Evolutionary conservation across 2,329 filamentous ascomycete genomes (phyloP).

Genomic region (Westerdykella sp.): DNA sequence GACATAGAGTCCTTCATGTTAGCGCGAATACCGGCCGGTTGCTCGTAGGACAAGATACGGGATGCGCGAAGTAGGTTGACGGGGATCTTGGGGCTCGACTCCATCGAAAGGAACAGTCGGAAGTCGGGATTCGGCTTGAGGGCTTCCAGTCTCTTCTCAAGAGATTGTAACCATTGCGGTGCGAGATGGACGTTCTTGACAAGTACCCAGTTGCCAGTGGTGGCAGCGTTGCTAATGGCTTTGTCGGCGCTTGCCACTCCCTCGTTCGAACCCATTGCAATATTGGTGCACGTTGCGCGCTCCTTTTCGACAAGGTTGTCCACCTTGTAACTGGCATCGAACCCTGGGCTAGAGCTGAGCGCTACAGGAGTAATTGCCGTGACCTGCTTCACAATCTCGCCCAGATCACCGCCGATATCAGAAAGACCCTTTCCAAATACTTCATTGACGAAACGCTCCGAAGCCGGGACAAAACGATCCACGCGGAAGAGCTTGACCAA

Average conservation of each 20-base stretch:
- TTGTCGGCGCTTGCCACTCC: constrained; percentile 89
- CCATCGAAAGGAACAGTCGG: constrained; percentile 95
- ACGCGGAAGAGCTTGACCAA: constrained; percentile 92
- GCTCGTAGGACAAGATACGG: constrained; percentile 93
- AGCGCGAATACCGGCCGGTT: constrained; percentile 89
- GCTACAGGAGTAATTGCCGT: constrained; percentile 79
- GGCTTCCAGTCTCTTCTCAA: constrained; percentile 93
- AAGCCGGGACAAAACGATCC: constrained; percentile 87
- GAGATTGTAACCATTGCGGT: constrained; percentile 90
- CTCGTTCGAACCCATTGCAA: constrained; percentile 98
- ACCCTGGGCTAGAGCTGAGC: constrained; percentile 89
- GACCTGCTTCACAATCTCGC: constrained; percentile 77
- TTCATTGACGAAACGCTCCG: constrained; percentile 79
- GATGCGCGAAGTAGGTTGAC: constrained; percentile 92
- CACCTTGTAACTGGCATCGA: constrained; percentile 98
- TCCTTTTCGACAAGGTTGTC: constrained; percentile 85
- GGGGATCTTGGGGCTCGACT: constrained; percentile 91
- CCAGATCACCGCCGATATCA: constrained; percentile 78
- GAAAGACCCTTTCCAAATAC: constrained; percentile 82
- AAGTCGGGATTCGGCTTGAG: constrained; percentile 92
- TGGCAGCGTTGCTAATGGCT: constrained; percentile 85
- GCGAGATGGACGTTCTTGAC: constrained; percentile 98
- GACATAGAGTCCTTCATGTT: constrained; percentile 98
- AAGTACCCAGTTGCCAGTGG: constrained; percentile 89
- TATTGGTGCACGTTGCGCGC: constrained; percentile 81